Evolutionary conservation across 768 basidiomycete genomes (phyloP).

Genomic region (Trametes elegans): DNA sequence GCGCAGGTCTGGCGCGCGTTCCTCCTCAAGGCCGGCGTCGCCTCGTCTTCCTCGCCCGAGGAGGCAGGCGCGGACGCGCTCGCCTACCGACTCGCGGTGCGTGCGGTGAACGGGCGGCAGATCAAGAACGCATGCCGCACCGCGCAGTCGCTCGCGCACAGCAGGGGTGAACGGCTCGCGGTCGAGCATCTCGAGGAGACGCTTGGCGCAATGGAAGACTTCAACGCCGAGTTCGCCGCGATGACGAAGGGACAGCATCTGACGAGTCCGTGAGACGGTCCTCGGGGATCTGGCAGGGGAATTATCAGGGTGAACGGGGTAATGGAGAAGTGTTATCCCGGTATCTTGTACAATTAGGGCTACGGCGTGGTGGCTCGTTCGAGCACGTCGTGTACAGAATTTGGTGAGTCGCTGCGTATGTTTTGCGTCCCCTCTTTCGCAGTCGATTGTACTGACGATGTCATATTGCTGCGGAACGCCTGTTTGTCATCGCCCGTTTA

Average conservation of each 20-base stretch:
- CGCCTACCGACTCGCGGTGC: conserved; percentile 43
- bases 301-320: no score
- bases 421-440: not conserved
- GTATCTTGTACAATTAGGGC: no score
- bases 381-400: no score
- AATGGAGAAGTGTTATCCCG: no score
- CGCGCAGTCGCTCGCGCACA: conserved; percentile 55
- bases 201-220: conserved; percentile 58
- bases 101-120: conserved; percentile 59
- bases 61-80: conserved; percentile 29
- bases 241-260: not conserved
- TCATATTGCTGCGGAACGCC: no score
- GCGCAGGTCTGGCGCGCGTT: conserved; percentile 29
- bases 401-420: not conserved
- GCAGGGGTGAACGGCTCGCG: conserved; percentile 42
- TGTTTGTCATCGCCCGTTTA: not conserved
- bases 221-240: conserved; percentile 21
- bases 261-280: no score
- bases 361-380: no score
- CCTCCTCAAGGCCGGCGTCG: conserved; percentile 23
- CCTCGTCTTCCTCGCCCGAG: not conserved
- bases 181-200: conserved; percentile 55
- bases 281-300: no score
- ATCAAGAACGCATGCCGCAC: conserved; percentile 70
- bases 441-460: no score